Conservation (phyloP, 2,329 filamentous ascomycete genomes). For the Talaromyces pinophilus region DNA sequence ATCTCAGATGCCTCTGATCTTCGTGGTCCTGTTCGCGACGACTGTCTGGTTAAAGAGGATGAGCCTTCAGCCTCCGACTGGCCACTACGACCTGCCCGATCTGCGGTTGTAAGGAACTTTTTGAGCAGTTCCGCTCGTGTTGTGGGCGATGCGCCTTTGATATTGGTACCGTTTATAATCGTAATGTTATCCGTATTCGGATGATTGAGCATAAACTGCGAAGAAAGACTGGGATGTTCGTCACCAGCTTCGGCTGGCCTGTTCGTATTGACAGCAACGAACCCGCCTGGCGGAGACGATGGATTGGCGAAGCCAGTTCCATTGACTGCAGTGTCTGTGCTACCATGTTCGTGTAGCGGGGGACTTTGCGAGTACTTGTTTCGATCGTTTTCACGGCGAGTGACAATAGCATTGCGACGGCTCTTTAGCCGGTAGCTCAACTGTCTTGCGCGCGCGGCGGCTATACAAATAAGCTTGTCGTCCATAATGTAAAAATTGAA, state of each 20-base stretch:
- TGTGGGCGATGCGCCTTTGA: constrained; percentile 57
- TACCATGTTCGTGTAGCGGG: constrained; percentile 40
- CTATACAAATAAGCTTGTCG: constrained; percentile 37
- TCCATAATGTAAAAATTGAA: background rate
- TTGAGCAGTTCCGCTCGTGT: constrained; percentile 62
- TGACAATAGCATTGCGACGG: constrained; percentile 70
- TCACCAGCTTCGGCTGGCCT: constrained; percentile 42
- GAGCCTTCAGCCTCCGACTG: constrained; percentile 32
- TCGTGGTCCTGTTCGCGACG: constrained; percentile 36
- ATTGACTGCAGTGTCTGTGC: constrained; percentile 29
- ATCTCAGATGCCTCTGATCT: constrained; percentile 40
- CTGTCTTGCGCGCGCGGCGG: constrained; percentile 71
- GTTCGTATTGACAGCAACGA: constrained; percentile 59
- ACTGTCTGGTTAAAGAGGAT: constrained; percentile 25
- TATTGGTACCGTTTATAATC: constrained; percentile 50
- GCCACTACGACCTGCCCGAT: constrained; percentile 50
- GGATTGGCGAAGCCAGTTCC: constrained; percentile 36
- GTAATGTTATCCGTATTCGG: constrained; percentile 49
- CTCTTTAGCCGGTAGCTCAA: constrained; percentile 79
- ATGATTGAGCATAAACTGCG: constrained; percentile 45
- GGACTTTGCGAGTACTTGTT: constrained; percentile 40
- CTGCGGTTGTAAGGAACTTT: constrained; percentile 63
- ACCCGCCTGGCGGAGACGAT: constrained; percentile 54
- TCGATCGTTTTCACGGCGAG: constrained; percentile 56
- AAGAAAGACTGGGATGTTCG: constrained; percentile 32